Evolutionary conservation across 225 moss, liverwort and hornwort genomes (phyloP).

Genomic region (Pseudoscleropodium purum): DNA sequence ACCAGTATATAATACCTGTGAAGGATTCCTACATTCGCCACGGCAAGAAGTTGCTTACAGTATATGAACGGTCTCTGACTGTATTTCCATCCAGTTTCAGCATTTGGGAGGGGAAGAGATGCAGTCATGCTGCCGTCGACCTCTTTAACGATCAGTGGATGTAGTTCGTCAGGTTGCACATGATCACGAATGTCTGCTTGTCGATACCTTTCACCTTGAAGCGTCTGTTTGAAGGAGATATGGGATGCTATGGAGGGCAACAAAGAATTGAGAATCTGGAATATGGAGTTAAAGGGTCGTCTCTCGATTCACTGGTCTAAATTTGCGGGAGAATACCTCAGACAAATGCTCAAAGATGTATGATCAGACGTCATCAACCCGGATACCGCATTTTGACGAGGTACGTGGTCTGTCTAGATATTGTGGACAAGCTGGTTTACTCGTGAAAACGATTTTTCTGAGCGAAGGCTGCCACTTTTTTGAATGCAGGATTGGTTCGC

Average conservation of each 20-base stretch:
- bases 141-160: not conserved
- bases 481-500: constrained; percentile 7
- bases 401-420: not conserved
- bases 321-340: not conserved
- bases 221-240: not conserved
- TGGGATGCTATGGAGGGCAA: not conserved
- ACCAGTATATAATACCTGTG: not conserved
- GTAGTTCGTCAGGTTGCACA: not conserved
- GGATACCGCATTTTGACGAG: not conserved
- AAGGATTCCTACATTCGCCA: not conserved
- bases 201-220: not conserved
- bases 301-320: not conserved
- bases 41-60: not conserved
- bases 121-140: not conserved
- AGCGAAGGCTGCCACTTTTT: not conserved
- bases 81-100: not conserved
- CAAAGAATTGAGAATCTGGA: not conserved
- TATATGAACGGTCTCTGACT: not conserved
- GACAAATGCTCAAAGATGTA: not conserved
- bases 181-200: not conserved
- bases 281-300: not conserved
- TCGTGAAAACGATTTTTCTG: not conserved
- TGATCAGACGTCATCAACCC: not conserved
- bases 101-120: not conserved
- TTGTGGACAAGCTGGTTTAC: not conserved